Conservation (phyloP, 2,329 filamentous ascomycete genomes). For the Alternaria panax region DNA sequence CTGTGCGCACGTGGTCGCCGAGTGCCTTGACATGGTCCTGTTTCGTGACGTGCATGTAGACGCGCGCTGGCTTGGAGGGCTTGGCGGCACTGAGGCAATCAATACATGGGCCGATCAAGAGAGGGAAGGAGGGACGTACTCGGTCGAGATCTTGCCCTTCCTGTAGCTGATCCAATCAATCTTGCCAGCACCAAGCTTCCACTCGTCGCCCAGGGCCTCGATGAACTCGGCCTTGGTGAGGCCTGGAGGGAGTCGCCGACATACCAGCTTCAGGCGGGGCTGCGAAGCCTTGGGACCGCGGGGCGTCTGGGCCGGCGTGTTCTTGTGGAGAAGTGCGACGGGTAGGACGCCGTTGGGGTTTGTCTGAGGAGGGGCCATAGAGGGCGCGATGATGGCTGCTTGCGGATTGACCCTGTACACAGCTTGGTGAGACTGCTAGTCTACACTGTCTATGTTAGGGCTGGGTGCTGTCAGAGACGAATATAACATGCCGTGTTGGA, state of each 20-base stretch:
- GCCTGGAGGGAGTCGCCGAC: constrained; percentile 85
- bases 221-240: constrained; percentile 82
- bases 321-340: constrained; percentile 48
- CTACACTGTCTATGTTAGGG: background rate
- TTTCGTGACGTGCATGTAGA: constrained; percentile 82
- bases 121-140: constrained; percentile 64
- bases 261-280: constrained; percentile 80
- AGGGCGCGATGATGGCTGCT: background rate
- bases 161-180: constrained; percentile 84
- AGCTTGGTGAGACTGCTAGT: background rate
- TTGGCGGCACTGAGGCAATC: constrained; percentile 65
- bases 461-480: background rate
- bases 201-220: constrained; percentile 75
- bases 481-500: background rate
- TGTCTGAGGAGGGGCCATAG: constrained; percentile 43
- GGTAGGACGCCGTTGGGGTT: constrained; percentile 51
- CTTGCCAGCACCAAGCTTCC: constrained; percentile 80
- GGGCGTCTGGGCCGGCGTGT: constrained; percentile 36
- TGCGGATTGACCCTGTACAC: background rate
- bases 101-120: background rate
- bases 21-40: constrained; percentile 72
- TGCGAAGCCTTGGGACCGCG: constrained; percentile 54
- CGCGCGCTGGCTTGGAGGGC: constrained; percentile 79
- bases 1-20: constrained; percentile 71
- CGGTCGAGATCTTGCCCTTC: constrained; percentile 78